Evolutionary conservation across 768 basidiomycete genomes (phyloP).

Genomic region (Leccinum incarnatum): DNA sequence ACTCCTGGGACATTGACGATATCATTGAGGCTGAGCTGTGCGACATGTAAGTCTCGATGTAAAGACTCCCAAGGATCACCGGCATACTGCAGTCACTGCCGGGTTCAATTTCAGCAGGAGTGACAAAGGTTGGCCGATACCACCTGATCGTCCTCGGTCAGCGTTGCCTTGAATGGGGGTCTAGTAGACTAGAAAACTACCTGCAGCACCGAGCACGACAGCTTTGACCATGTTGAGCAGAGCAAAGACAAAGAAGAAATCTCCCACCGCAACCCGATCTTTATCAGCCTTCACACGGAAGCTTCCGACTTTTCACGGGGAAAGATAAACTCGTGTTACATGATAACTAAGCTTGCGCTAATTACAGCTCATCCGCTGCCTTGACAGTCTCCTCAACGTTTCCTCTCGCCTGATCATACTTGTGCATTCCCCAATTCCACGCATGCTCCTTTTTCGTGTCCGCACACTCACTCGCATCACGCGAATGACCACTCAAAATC

Average conservation of each 20-base stretch:
- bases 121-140: constrained; percentile 95
- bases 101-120: constrained; percentile 88
- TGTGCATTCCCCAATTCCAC: constrained; percentile 21
- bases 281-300: constrained; percentile 19
- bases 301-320: constrained; percentile 9
- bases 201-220: constrained; percentile 96
- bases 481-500: constrained; percentile 40
- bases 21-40: constrained; percentile 86
- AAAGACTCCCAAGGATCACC: neutral
- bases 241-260: neutral
- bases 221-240: constrained; percentile 51
- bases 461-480: constrained; percentile 21
- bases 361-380: constrained; percentile 29
- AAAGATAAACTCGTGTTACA: neutral
- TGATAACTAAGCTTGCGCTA: too few relatives aligned
- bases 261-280: neutral
- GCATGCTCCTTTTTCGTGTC: constrained; percentile 15
- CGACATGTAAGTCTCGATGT: neutral
- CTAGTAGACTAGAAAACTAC: constrained; percentile 37
- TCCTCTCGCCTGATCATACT: constrained; percentile 25
- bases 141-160: constrained; percentile 50
- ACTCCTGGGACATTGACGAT: constrained; percentile 98
- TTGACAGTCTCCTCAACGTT: constrained; percentile 19
- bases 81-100: constrained; percentile 66
- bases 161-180: neutral